A percentile compares a stretch with the other conserved stretches of the same genome.
phyloP scores from a whole-genome alignment of 305 asterid species.

The Salvia sclarea region DNA sequence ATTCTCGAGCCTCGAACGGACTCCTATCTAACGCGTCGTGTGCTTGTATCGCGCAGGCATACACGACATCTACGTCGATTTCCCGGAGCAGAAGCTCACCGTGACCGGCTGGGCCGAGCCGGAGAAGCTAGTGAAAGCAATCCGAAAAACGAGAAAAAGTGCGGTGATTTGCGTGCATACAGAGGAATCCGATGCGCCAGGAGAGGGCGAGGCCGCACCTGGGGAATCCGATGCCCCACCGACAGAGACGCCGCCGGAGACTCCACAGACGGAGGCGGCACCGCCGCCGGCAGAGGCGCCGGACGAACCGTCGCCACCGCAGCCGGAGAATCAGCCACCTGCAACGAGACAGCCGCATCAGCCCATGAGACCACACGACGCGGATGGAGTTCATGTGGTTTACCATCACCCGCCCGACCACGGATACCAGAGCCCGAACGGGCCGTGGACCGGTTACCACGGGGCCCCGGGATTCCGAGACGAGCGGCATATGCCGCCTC shows the following conservation, averaged over 20 bases:
- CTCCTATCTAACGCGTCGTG: background rate
- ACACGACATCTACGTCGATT: constrained; percentile 61
- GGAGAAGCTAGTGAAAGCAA: constrained; percentile 63
- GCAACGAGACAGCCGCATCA: constrained; percentile 37
- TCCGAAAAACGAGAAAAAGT: constrained; percentile 72
- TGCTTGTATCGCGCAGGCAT: constrained; percentile 49
- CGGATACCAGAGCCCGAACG: constrained; percentile 34
- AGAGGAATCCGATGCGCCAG: constrained; percentile 49
- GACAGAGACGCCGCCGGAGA: constrained; percentile 36
- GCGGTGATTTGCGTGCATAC: constrained; percentile 70
- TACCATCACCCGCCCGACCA: constrained; percentile 67
- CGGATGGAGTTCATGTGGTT: constrained; percentile 60
- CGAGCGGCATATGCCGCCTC: constrained; percentile 11
- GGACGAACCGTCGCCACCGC: constrained; percentile 37
- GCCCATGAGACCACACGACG: constrained; percentile 43
- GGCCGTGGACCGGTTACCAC: constrained; percentile 20
- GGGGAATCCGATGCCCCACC: constrained; percentile 36
- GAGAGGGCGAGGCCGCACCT: background rate
- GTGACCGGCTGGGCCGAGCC: constrained; percentile 86
- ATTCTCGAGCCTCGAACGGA: background rate
- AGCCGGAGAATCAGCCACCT: constrained; percentile 35
- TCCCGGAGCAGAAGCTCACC: constrained; percentile 72
- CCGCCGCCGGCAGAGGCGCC: constrained; percentile 11
- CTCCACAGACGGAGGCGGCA: constrained; percentile 39
- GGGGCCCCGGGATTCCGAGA: constrained; percentile 27